phyloP scores from a whole-genome alignment of 148 eudicot genomes.

The Vaccinium corymbosum region DNA sequence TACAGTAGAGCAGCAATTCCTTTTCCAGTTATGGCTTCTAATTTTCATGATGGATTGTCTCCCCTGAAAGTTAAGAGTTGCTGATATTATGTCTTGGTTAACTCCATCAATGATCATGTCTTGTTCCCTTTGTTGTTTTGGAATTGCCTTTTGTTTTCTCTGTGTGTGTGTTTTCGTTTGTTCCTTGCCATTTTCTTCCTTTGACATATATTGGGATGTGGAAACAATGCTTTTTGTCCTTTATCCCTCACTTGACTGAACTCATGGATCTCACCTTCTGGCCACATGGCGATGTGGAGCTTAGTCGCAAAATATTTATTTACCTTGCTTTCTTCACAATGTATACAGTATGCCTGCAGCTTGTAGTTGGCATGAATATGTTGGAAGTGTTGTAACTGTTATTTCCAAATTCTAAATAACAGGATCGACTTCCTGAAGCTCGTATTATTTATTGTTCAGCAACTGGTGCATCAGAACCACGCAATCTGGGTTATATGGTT shows the following conservation, averaged over 20 bases:
- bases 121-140: not conserved
- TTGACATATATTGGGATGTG: not conserved
- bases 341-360: not conserved
- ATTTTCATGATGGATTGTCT: too few species aligned
- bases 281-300: not conserved
- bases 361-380: not conserved
- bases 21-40: too few species aligned
- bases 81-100: not conserved
- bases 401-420: conserved; percentile 25
- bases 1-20: too few species aligned
- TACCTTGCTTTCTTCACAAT: not conserved
- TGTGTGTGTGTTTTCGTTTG: not conserved
- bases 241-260: not conserved
- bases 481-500: conserved; percentile 98
- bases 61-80: too few species aligned
- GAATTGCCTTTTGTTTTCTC: not conserved
- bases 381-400: conserved; percentile 21
- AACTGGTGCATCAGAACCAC: conserved; percentile 99
- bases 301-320: not conserved
- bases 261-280: not conserved
- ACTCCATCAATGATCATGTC: conserved; percentile 6
- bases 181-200: not conserved
- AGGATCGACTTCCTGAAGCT: conserved; percentile 94
- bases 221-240: not conserved
- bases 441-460: conserved; percentile 97